Conservation (phyloP, 2,329 filamentous ascomycete genomes). For the Aureobasidium sp. region DNA sequence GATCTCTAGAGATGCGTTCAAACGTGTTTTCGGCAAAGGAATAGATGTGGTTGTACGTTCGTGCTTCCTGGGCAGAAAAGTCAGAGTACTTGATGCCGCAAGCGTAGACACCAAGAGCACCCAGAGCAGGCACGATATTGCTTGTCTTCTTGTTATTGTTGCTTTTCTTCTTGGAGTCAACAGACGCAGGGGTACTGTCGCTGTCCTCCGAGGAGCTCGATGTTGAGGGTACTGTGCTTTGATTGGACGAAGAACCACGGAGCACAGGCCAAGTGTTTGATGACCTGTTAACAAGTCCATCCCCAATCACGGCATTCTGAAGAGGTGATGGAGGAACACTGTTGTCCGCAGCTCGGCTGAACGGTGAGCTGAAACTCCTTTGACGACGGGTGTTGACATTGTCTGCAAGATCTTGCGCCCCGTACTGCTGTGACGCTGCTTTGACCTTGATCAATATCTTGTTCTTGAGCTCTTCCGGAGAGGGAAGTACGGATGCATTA, state of each 20-base stretch:
- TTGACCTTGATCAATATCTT: constrained; percentile 94
- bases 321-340: constrained; percentile 35
- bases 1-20: constrained; percentile 65
- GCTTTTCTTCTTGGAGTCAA: constrained; percentile 45
- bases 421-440: constrained; percentile 51
- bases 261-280: constrained; percentile 39
- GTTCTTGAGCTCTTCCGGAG: constrained; percentile 74
- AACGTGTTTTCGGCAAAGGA: constrained; percentile 90
- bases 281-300: constrained; percentile 12
- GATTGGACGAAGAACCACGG: constrained; percentile 48
- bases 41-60: constrained; percentile 87
- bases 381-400: constrained; percentile 32
- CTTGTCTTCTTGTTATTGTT: constrained; percentile 47
- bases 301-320: neutral
- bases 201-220: constrained; percentile 67
- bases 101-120: constrained; percentile 74
- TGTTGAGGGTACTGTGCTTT: constrained; percentile 46
- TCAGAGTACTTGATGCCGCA: constrained; percentile 73
- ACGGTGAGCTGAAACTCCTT: constrained; percentile 70
- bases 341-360: constrained; percentile 51
- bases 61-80: constrained; percentile 69
- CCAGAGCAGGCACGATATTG: constrained; percentile 78
- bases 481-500: constrained; percentile 61
- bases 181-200: constrained; percentile 51
- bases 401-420: constrained; percentile 12